Base-by-base conservation (phyloP, 2,329 filamentous ascomycete species). In the Aspergillus uvarum region DNA sequence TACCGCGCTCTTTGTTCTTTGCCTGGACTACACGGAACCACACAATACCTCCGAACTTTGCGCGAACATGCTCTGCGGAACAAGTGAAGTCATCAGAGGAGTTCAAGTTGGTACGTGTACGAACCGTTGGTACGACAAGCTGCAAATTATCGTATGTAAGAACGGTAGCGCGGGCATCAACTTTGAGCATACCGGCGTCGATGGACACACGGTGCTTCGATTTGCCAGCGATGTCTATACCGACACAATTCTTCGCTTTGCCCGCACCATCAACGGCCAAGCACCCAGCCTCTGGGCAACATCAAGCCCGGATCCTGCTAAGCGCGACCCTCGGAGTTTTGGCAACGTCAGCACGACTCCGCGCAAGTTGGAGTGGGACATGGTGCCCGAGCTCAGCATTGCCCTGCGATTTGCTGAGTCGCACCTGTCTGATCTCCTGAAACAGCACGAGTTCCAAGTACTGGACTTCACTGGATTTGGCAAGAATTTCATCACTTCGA, bases 131-230 rank as follows among this genome's bases (percentile, higher is more conserved):
- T 99, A 99, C 72, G 95, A 99, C 79, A 99, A 99, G 80, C 83
- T 99, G 51, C 95, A 99, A 74, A 97, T 99, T 63, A 98, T 99
- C 57, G 95, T 99, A 54, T 98, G 95, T 83, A 96, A 96, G 80
- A 99, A 98, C 77, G 95, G 95, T 59, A 96, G 92, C 72, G 95
- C 95, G 0, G 95, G 95, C 5, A 98, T 99, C 85, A 99, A 99
- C 79, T 98, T 99, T 70, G 95, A 99, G 76, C 95, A 99, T 72
- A 99, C 95, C 0, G 95, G 95, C 66, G 94, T 99, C 5, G 95
- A 99, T 70, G 95, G 95, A 1, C 95, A 99, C 74, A 99, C 95
- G 0, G 95, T 99, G 22, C 84, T 99, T 56, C 89, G 95, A 5
- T 98, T 99, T 69, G 95, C 95, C 16, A 96, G 92, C 63, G 95